Base-by-base conservation (phyloP, 192 early-diverging fungal genomes). In the Chytriomyces hyalinus region DNA sequence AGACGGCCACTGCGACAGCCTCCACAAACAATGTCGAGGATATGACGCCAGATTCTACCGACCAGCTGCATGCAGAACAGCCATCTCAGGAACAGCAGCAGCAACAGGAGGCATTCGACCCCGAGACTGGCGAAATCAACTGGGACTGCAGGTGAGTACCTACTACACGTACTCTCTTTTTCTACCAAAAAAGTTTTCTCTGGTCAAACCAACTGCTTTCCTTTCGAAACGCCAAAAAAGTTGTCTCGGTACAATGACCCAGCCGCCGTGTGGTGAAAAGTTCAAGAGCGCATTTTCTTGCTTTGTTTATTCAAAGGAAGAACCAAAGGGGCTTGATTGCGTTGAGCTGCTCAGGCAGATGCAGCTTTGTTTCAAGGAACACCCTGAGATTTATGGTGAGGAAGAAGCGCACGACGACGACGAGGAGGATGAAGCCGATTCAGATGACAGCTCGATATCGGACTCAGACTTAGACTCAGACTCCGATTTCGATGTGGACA, bases 211-310 rank as follows among this genome's bases (percentile, higher is more conserved):
- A 26, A 26, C 24, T 26, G 24, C 24, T 26, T 26, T 26, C 24
- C 24, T 10, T 57, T 57, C 51, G n/a, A n/a, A 57, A 10, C n/a
- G 51, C 11, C 51, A 57, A 10, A 15, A n/a, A 15, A 10, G 11
- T 10, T 57, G 97, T 79, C 80, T 99, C 6, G 96, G 92, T 49
- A 91, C 90, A 46, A 99, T 99, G 97, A 94, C 94, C 11, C 87
- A 94, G 44, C 94, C 94, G 17, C 94, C 97, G 20, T 99, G 97
- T 81, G 97, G 96, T 26, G 96, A 98, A 73, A 83, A 91, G 71
- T 99, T 99, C 88, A 97, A 97, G 80, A 91, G 88, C 6, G 96
- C 96, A n/a, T 99, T 99, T 74, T 94, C 95, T 6, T 99, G 97
- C 82, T 99, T 97, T 90, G 94, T 97, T 22, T 94, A 93, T 77